A percentile compares a stretch with the other conserved stretches of the same genome.
Conservation (phyloP, 2,329 filamentous ascomycete species). For the Diaporthe ampelina region DNA sequence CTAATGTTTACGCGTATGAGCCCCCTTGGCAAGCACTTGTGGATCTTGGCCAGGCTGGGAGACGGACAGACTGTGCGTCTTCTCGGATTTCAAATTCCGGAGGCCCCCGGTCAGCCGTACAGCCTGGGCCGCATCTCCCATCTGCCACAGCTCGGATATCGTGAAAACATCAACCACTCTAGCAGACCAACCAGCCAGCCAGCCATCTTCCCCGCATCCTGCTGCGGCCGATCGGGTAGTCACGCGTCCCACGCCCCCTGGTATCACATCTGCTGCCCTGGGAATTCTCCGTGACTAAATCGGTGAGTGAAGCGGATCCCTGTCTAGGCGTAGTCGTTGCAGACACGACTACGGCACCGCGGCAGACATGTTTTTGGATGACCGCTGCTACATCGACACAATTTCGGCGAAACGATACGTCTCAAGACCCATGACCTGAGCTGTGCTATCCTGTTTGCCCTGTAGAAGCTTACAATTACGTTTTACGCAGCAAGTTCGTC, state of each 20-base stretch:
- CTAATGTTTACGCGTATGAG: neutral
- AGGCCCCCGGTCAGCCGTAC: neutral
- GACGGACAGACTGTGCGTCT: neutral
- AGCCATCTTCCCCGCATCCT: neutral
- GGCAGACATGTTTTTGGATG: neutral
- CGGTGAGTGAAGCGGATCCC: neutral
- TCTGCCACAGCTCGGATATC: neutral
- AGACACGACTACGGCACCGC: neutral
- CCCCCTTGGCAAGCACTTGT: neutral
- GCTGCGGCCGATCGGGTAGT: neutral
- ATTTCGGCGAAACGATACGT: neutral
- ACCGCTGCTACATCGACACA: neutral
- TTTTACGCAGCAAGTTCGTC: neutral
- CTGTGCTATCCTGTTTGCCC: neutral
- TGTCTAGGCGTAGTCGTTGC: neutral
- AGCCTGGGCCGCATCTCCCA: neutral
- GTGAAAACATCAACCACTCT: neutral
- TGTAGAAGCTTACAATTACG: neutral
- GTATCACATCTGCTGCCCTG: neutral
- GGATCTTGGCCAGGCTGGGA: neutral
- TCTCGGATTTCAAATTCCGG: conserved; percentile 19
- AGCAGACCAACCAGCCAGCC: neutral
- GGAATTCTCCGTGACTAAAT: neutral
- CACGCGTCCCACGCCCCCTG: too few relatives aligned
- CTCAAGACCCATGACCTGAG: neutral